Evolutionary conservation across 768 basidiomycete species (phyloP).

Genomic region (Lentinula lateritia): DNA sequence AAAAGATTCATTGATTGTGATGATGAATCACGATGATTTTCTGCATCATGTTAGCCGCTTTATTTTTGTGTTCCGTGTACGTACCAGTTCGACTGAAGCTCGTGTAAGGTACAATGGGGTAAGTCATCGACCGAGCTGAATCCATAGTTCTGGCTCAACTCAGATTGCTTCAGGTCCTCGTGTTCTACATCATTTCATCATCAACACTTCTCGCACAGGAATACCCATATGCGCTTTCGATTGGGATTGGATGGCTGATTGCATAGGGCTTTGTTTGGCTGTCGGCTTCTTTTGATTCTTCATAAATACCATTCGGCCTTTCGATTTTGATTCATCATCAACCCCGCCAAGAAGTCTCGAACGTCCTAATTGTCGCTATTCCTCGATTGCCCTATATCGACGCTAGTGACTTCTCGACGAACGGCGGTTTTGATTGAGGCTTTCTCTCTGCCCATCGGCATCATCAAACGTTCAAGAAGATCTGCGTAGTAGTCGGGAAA

Average conservation of each 20-base stretch:
- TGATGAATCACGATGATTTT: constrained; percentile 2
- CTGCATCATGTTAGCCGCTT: not conserved
- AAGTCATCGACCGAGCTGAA: constrained; percentile 2
- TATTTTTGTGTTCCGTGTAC: not conserved
- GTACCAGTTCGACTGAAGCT: not conserved
- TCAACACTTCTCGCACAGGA: constrained; percentile 9
- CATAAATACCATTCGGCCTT: constrained; percentile 8
- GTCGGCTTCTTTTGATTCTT: constrained; percentile 5
- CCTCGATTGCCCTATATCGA: not conserved
- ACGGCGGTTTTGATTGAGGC: not conserved
- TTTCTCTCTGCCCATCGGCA: not conserved
- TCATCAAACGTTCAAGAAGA: not conserved
- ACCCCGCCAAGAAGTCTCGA: constrained; percentile 4
- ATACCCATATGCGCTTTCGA: constrained; percentile 5
- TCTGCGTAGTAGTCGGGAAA: not conserved
- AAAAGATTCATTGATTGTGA: not conserved
- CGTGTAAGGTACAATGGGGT: not conserved
- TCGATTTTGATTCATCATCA: constrained; percentile 6
- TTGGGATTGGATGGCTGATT: constrained; percentile 4
- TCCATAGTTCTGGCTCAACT: constrained; percentile 1
- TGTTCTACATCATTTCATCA: constrained; percentile 8
- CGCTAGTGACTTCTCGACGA: not conserved
- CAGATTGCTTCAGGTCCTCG: constrained; percentile 2
- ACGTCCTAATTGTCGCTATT: not conserved
- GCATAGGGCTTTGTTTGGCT: constrained; percentile 4